These are phyloP conservation scores for Phytophthora citrophthora DNA, from an alignment of 352 stramenopile genomes.

Conservation along the genomic window DNA sequence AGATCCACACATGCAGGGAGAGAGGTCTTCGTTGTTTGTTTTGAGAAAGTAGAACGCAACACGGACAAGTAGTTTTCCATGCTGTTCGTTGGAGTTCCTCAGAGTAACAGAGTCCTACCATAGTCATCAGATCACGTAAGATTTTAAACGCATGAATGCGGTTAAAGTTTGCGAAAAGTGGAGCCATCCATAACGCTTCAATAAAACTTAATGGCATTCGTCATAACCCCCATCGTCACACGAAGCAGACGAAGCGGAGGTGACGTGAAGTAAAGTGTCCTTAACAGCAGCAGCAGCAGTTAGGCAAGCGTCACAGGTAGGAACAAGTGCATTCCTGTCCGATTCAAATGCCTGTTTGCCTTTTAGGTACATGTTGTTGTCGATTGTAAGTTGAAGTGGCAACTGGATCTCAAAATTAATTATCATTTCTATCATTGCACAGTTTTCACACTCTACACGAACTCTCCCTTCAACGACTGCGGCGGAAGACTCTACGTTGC, in stretches of 20 bases:
- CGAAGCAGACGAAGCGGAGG: background rate
- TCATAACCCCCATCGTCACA: slow-evolving; percentile 10
- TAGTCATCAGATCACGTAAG: too few species aligned
- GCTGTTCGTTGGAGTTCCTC: slow-evolving; percentile 7
- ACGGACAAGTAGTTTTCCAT: background rate
- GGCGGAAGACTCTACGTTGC: too few species aligned
- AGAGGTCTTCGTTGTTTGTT: background rate
- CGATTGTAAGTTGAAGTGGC: slow-evolving; percentile 11
- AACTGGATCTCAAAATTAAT: background rate
- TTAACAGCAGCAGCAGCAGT: background rate
- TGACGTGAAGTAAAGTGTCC: slow-evolving; percentile 14
- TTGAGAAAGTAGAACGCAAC: slow-evolving; percentile 5
- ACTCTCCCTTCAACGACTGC: too few species aligned
- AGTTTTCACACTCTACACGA: too few species aligned
- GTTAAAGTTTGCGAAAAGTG: too few species aligned
- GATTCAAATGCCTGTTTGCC: slow-evolving; percentile 2
- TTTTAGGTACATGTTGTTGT: slow-evolving; percentile 20
- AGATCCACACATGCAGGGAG: background rate
- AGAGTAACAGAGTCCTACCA: background rate
- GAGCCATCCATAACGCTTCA: background rate
- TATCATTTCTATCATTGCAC: background rate
- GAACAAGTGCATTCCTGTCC: background rate
- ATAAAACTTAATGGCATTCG: background rate
- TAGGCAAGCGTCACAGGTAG: slow-evolving; percentile 9
- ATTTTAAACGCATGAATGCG: too few species aligned